Evolutionary conservation across 2,329 filamentous ascomycete genomes (phyloP).

Genomic region (Dactylellina drechsleri): DNA sequence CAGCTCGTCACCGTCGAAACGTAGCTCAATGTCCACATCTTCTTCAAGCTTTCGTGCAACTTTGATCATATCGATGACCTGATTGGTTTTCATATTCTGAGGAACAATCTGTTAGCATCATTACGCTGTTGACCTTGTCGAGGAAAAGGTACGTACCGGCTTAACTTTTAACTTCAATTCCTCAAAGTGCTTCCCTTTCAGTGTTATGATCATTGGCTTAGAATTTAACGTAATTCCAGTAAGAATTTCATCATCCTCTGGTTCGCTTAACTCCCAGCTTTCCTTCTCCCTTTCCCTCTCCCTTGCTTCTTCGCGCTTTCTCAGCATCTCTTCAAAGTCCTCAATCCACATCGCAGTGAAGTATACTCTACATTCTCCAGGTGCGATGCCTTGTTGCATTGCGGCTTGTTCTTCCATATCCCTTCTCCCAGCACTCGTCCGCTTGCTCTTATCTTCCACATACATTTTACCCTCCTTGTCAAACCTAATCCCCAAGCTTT

Average conservation of each 20-base stretch:
- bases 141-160: constrained; percentile 23
- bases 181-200: constrained; percentile 45
- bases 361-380: constrained; percentile 37
- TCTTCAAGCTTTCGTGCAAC: constrained; percentile 36
- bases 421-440: constrained; percentile 8
- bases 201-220: constrained; percentile 33
- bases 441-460: constrained; percentile 4
- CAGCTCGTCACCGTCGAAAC: constrained; percentile 49
- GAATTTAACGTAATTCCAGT: constrained; percentile 35
- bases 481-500: constrained; percentile 41
- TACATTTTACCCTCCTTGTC: constrained; percentile 48
- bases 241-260: constrained; percentile 32
- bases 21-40: constrained; percentile 43
- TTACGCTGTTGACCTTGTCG: neutral
- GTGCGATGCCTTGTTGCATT: constrained; percentile 28
- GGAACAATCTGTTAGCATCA: neutral
- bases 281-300: constrained; percentile 7
- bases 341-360: constrained; percentile 48
- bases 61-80: constrained; percentile 33
- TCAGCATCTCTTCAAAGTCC: constrained; percentile 28
- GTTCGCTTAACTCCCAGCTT: constrained; percentile 7
- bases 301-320: constrained; percentile 22
- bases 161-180: constrained; percentile 46
- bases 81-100: constrained; percentile 46
- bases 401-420: constrained; percentile 25